Evolutionary conservation across 768 basidiomycete species (phyloP), one percentile per base, ranked within the genome.

Genomic region (Kwoniella dejecticola): DNA sequence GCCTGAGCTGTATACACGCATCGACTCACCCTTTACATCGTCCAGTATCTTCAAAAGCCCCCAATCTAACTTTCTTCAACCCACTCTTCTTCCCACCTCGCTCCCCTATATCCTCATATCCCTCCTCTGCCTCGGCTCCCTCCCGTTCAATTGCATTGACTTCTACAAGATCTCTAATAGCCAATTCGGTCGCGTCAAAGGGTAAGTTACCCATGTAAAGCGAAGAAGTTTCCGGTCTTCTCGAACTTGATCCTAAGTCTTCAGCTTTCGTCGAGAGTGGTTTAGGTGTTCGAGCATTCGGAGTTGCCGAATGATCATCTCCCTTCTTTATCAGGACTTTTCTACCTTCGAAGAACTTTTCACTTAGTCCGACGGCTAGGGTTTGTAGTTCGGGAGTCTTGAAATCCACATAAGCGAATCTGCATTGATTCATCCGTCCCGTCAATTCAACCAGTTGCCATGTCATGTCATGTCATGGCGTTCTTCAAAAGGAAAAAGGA

Each of bases 321-420:
- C 90, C 92, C 67, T 91, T 89, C 83, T 99, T 99, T 67, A 99
- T 96, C 45, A 99, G 84, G 12, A 98, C 81, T 60, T 86, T 87
- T 64, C 96, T 83, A 5, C 95, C 95, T 27, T 94, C 84, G 13
- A 97, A 81, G 55, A 85, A 85, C 31, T 85, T 82, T 77, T 99
- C 96, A 3, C 91, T 91, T 42, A 88, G 81, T 3, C 85, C 82
- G 63, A 97, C 89, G 29, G 93, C 95, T 42, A 83, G 80, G 3
- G 71, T 74, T 74, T 95, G 90, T 12, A 85, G 86, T 30, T 92
- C 90, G 0, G 84, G 80, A 1, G 87, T 87, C 2, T 86, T 83
- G 76, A 98, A 96, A 80, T 98, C 95, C 60, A 98, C 89, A 81
- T 97, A 97, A 36, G 96, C 96, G 78, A 92, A 99, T 38, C 95